Percentiles rank a stretch among this genome's conserved stretches.
phyloP scores from a whole-genome alignment of 1,139 yeast species.

The Trichomonascaceae sp. region DNA sequence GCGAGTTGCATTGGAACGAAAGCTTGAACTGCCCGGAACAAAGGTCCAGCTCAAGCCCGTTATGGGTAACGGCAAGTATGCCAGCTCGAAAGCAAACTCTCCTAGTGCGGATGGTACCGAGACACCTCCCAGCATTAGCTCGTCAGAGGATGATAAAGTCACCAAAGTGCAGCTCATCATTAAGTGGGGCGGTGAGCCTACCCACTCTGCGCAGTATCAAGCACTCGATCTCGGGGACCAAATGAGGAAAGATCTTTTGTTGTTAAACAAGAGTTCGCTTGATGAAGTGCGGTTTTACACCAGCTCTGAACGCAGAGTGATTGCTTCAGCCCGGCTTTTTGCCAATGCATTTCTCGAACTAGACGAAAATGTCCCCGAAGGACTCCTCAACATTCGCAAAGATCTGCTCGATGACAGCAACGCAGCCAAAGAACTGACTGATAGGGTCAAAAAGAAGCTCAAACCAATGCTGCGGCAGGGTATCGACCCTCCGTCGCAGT shows the following conservation, averaged over 20 bases:
- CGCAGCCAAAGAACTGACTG: conserved; percentile 97
- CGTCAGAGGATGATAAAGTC: conserved; percentile 35
- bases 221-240: conserved; percentile 94
- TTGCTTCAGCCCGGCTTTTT: conserved; percentile 83
- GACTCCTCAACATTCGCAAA: conserved; percentile 70
- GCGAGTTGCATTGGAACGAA: conserved; percentile 75
- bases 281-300: conserved; percentile 79
- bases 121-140: background rate
- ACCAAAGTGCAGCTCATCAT: conserved; percentile 92
- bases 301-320: conserved; percentile 88
- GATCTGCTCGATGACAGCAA: conserved; percentile 92
- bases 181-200: conserved; percentile 99
- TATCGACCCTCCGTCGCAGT: conserved; percentile 95
- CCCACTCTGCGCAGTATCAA: conserved; percentile 93
- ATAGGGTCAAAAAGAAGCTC: conserved; percentile 89
- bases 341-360: conserved; percentile 70
- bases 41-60: conserved; percentile 93
- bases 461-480: conserved; percentile 93
- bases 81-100: conserved; percentile 14
- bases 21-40: conserved; percentile 87
- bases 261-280: conserved; percentile 73
- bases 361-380: conserved; percentile 50
- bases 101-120: background rate
- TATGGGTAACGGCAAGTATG: conserved; percentile 28
- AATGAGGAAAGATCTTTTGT: conserved; percentile 77